Conservation (phyloP, 768 basidiomycete species). For the Tulasnella sp. region DNA sequence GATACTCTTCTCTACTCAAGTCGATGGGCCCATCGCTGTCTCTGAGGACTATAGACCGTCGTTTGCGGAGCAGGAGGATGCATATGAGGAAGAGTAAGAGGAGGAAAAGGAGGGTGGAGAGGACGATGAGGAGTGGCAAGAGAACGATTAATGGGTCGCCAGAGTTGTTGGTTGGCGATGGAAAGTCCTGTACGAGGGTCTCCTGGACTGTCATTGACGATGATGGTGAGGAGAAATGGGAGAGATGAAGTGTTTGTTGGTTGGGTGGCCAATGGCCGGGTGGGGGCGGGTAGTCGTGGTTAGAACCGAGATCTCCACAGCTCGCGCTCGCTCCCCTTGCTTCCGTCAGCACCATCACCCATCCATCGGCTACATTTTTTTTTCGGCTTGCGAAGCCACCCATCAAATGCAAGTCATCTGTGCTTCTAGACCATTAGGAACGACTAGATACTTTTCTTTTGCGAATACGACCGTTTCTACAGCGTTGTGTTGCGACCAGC, state of each 20-base stretch:
- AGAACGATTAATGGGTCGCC: slow-evolving; percentile 73
- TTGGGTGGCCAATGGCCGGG: not conserved
- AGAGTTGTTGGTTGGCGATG: not conserved
- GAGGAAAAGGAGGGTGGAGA: slow-evolving; percentile 90
- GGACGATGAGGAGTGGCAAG: slow-evolving; percentile 90
- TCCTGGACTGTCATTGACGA: not conserved
- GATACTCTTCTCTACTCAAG: slow-evolving; percentile 87
- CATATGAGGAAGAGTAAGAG: slow-evolving; percentile 90
- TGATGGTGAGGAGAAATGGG: not conserved
- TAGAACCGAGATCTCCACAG: slow-evolving; percentile 2
- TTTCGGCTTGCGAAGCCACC: not conserved
- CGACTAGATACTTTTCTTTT: not conserved
- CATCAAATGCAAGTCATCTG: not conserved
- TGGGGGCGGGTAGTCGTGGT: slow-evolving; percentile 6
- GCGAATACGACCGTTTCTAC: not conserved
- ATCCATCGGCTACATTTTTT: not conserved
- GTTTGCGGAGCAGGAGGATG: slow-evolving; percentile 77
- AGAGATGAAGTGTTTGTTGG: not conserved
- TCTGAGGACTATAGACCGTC: slow-evolving; percentile 74
- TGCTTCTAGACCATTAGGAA: not conserved
- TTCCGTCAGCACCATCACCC: not conserved
- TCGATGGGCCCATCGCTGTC: slow-evolving; percentile 93
- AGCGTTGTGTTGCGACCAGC: not conserved
- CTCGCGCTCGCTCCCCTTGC: not conserved
- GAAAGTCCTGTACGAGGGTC: not conserved